These are phyloP conservation scores for Colletotrichum euphorbiae DNA, from an alignment of 2,329 filamentous ascomycete species.

Conservation along the genomic window DNA sequence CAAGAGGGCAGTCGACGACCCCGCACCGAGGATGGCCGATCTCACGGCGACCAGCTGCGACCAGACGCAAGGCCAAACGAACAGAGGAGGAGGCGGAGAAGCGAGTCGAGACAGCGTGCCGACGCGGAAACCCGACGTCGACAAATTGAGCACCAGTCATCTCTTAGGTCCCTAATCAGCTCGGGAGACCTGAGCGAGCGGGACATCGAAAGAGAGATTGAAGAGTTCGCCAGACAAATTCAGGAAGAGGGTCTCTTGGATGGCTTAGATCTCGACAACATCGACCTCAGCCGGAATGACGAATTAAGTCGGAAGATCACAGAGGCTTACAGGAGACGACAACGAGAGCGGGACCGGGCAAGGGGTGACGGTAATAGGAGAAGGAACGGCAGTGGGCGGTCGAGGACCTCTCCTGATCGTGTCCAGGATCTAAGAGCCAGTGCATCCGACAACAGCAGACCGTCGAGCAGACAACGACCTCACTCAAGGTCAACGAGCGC, in stretches of 20 bases:
- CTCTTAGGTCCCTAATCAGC: slow-evolving; percentile 85
- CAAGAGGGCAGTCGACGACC: slow-evolving; percentile 48
- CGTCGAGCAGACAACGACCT: slow-evolving; percentile 47
- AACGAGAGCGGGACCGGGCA: slow-evolving; percentile 61
- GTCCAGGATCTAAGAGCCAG: slow-evolving; percentile 31
- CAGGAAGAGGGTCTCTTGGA: slow-evolving; percentile 88
- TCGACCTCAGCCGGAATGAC: slow-evolving; percentile 86
- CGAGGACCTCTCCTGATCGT: slow-evolving; percentile 48
- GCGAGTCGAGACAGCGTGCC: slow-evolving; percentile 58
- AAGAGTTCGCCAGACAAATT: slow-evolving; percentile 90
- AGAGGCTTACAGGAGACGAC: slow-evolving; percentile 84
- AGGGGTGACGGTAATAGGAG: slow-evolving; percentile 48
- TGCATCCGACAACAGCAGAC: slow-evolving; percentile 44
- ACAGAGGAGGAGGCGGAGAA: slow-evolving; percentile 54
- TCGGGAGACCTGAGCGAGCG: slow-evolving; percentile 80
- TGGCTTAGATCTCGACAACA: slow-evolving; percentile 87
- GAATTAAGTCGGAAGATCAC: slow-evolving; percentile 92
- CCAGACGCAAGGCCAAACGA: slow-evolving; percentile 50
- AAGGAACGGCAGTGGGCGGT: slow-evolving; percentile 54
- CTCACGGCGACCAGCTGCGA: slow-evolving; percentile 53
- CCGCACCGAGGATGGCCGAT: slow-evolving; percentile 45
- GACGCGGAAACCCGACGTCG: slow-evolving; percentile 55
- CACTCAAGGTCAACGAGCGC: slow-evolving; percentile 61
- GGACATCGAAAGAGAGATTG: slow-evolving; percentile 88
- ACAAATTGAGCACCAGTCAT: slow-evolving; percentile 89